Percentiles rank a stretch among this genome's conserved stretches.
Conservation (phyloP, 176 grass and related monocot species). For the Dactylis glomerata region DNA sequence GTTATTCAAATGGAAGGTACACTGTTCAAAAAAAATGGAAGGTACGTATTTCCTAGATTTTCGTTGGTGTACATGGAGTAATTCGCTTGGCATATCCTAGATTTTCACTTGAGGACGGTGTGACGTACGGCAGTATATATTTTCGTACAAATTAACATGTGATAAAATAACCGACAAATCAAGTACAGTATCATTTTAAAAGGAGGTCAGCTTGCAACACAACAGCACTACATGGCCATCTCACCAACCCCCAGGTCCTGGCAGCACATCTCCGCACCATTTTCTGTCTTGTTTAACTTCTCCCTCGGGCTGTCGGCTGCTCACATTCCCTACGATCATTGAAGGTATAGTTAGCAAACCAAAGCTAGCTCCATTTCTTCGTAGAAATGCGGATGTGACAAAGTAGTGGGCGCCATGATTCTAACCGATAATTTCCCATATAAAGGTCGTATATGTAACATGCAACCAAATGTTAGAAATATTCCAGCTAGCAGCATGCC, state of each 20-base stretch:
- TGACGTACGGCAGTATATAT: background rate
- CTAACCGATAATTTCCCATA: background rate
- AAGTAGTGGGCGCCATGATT: background rate
- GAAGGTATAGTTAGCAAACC: too few relatives aligned
- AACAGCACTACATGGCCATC: background rate
- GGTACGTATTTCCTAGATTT: too few relatives aligned
- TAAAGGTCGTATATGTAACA: background rate
- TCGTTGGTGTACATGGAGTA: too few relatives aligned
- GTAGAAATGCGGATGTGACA: background rate
- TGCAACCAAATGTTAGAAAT: background rate
- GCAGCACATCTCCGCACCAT: background rate
- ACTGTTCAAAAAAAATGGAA: too few relatives aligned
- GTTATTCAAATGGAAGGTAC: too few relatives aligned
- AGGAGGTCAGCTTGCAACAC: background rate
- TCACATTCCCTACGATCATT: background rate
- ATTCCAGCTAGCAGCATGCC: background rate
- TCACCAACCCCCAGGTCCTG: slow-evolving; percentile 8
- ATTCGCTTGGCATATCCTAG: too few relatives aligned
- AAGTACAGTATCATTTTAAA: background rate
- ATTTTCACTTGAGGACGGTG: too few relatives aligned
- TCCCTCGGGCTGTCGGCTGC: background rate
- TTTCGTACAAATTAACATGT: background rate
- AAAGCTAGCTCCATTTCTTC: background rate
- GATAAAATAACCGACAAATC: background rate
- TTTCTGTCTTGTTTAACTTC: background rate